Base-by-base conservation (phyloP, 2,329 filamentous ascomycete genomes). In the Talaromyces sp. region DNA sequence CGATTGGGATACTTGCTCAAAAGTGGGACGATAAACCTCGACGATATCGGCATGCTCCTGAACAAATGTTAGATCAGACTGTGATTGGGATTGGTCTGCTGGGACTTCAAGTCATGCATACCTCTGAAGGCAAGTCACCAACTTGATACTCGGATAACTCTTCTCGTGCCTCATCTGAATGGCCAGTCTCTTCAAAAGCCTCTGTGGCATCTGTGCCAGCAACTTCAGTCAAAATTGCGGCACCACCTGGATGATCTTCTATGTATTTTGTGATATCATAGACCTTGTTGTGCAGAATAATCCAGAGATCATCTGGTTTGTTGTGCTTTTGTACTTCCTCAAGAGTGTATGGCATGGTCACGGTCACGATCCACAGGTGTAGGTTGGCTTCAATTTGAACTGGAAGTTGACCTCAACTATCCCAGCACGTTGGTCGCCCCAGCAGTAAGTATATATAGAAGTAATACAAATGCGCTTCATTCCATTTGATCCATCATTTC, bases 241-340 rank as follows among this genome's bases (percentile, higher is more conserved):
- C 63, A 14, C 76, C 76, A 14, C 74, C 73, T 3, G 85, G 85
- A 55, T 87, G 85, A 51, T 86, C 83, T 20, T 80, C 70, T 1
- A 82, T 55, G 56, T 86, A 87, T 39, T 78, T 75, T 1, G 83
- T 80, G 10, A 85, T 71, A 65, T 86, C 74, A 61, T 85, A 86
- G 2, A 87, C 84, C 13, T 30, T 33, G 42, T 33, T 45, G 29
- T 30, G 24, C 29, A 45, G n/a, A 4, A 32, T 13, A 82, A 46
- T 22, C 19, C 20, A 17, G 13, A 22, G 16, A 22, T 47, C 11
- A 7, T 32, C 24, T 43, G 42, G 9, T 43, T n/a, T 41, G 49
- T 42, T 46, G 11, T 33, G 14, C 22, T 40, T 20, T 30, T 29
- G 30, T 19, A 47, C 32, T 24, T 47, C 30, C 6, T 37, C 17